Evolutionary conservation across 371 early-diverging fungal species (phyloP).

Genomic region (Amoeboaphelidium occidentale): DNA sequence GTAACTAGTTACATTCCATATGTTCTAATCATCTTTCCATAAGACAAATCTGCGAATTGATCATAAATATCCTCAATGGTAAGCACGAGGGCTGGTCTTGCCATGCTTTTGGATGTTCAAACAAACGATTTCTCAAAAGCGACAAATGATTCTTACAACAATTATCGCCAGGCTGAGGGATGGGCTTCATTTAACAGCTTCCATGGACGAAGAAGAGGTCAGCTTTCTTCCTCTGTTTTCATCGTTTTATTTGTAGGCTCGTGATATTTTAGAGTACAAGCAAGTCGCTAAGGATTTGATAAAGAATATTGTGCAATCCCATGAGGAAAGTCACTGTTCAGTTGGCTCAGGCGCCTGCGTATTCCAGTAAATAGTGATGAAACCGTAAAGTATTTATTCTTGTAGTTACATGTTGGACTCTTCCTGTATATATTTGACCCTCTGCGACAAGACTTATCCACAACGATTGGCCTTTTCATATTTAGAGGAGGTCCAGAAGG

Average conservation of each 20-base stretch:
- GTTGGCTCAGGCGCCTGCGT: conserved; percentile 65
- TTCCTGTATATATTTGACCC: conserved; percentile 72
- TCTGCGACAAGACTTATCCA: conserved; percentile 82
- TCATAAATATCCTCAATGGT: too few relatives aligned
- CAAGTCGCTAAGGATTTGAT: conserved; percentile 74
- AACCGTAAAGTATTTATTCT: neutral
- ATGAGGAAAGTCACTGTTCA: conserved; percentile 79
- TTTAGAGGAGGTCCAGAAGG: conserved; percentile 75
- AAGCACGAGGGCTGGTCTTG: too few relatives aligned
- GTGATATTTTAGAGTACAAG: conserved; percentile 68
- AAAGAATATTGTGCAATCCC: conserved; percentile 38
- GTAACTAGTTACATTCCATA: too few relatives aligned
- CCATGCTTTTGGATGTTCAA: too few relatives aligned
- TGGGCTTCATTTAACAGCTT: conserved; percentile 82
- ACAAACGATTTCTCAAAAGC: too few relatives aligned
- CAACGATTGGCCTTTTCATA: conserved; percentile 84
- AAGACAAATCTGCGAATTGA: too few relatives aligned
- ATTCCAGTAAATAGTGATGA: conserved; percentile 39
- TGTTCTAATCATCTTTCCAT: too few relatives aligned
- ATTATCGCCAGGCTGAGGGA: conserved; percentile 81
- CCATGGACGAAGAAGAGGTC: conserved; percentile 91
- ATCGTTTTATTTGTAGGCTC: neutral
- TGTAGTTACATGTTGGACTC: conserved; percentile 72
- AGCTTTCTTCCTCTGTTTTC: neutral
- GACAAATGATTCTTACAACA: conserved; percentile 68